Conservation (phyloP, 148 eudicot species). For the Salicornia ramosissima region DNA sequence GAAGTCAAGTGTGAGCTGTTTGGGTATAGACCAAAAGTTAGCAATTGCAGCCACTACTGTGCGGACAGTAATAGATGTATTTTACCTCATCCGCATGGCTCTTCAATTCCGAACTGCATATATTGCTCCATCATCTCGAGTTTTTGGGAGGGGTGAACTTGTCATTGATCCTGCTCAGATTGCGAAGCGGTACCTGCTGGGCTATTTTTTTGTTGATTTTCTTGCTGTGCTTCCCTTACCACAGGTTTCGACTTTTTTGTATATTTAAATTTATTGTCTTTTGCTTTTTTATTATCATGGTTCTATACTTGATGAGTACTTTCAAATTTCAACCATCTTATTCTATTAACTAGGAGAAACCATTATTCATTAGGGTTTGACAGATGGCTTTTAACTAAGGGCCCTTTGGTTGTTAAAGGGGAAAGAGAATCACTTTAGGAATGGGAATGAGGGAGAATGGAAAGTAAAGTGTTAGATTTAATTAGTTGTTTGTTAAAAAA, state of each 20-base stretch:
- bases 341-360: neutral
- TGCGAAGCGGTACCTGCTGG: conserved; percentile 63
- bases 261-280: neutral
- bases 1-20: conserved; percentile 36
- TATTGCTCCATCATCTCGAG: conserved; percentile 89
- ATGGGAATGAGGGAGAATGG: too few relatives aligned
- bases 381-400: too few relatives aligned
- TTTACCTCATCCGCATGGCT: conserved; percentile 75
- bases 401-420: too few relatives aligned
- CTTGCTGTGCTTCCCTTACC: conserved; percentile 79
- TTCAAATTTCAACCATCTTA: neutral
- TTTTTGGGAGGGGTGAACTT: conserved; percentile 93
- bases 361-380: neutral
- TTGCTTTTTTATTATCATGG: neutral
- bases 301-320: neutral
- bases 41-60: conserved; percentile 70
- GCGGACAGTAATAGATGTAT: conserved; percentile 65
- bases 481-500: too few relatives aligned
- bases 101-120: conserved; percentile 82
- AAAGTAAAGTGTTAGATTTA: too few relatives aligned
- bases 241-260: conserved; percentile 43
- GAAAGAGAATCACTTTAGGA: too few relatives aligned
- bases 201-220: conserved; percentile 66
- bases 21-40: conserved; percentile 58
- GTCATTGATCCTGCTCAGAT: conserved; percentile 74